Evolutionary conservation across 2,329 filamentous ascomycete species (phyloP).

Genomic region (Xylariales sp.): DNA sequence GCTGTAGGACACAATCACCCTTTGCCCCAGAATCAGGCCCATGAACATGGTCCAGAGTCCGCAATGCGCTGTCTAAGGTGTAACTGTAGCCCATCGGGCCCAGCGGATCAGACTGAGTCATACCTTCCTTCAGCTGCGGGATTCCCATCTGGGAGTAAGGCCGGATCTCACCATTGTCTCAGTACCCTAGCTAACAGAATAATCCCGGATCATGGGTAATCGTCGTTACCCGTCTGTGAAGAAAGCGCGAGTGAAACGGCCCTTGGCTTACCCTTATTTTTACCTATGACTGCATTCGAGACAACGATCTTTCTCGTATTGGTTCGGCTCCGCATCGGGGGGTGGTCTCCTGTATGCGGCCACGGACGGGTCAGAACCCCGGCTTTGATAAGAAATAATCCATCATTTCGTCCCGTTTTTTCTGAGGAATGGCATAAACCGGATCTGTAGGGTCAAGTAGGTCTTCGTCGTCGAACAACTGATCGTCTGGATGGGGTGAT

Average conservation of each 20-base stretch:
- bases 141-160: slow-evolving; percentile 1
- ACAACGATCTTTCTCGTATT: slow-evolving; percentile 17
- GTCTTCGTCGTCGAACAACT: slow-evolving; percentile 68
- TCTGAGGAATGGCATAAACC: slow-evolving; percentile 76
- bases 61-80: slow-evolving; percentile 7
- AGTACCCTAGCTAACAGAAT: neutral
- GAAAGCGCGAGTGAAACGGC: neutral
- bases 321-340: slow-evolving; percentile 24
- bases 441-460: slow-evolving; percentile 70
- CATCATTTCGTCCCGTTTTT: slow-evolving; percentile 59
- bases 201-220: neutral
- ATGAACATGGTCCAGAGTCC: neutral
- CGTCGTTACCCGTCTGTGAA: no score
- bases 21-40: slow-evolving; percentile 1
- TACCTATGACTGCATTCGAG: neutral
- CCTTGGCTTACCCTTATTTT: neutral
- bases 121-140: slow-evolving; percentile 1
- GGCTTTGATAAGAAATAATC: slow-evolving; percentile 58
- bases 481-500: slow-evolving; percentile 47
- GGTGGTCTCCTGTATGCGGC: slow-evolving; percentile 28
- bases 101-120: neutral
- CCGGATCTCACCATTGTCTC: slow-evolving; percentile 4
- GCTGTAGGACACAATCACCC: neutral
- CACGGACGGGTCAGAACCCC: slow-evolving; percentile 44
- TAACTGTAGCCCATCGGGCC: neutral